These are phyloP conservation scores for Fistulinella cinereoalba DNA, from an alignment of 1,284 basidiomycete species.

Conservation along the genomic window DNA sequence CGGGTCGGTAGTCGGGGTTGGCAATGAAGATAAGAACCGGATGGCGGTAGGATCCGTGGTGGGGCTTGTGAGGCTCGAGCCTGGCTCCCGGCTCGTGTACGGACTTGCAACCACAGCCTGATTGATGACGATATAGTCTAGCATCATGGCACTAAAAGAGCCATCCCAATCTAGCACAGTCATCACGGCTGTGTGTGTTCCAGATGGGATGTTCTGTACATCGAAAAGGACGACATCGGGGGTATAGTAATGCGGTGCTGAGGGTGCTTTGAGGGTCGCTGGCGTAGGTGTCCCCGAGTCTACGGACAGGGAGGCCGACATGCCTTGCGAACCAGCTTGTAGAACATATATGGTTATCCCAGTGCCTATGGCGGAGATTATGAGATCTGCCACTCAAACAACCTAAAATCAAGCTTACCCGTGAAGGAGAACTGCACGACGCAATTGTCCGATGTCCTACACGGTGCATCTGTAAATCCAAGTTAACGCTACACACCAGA, in stretches of 20 bases:
- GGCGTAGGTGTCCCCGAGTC: constrained; percentile 20
- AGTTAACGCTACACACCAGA: too few species aligned
- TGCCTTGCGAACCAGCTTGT: constrained; percentile 26
- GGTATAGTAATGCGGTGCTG: constrained; percentile 24
- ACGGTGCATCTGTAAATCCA: constrained; percentile 21
- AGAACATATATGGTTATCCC: constrained; percentile 31
- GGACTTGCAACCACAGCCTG: constrained; percentile 16
- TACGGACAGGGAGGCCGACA: constrained; percentile 27
- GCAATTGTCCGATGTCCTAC: constrained; percentile 23
- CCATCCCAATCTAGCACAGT: constrained; percentile 29
- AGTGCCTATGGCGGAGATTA: constrained; percentile 15
- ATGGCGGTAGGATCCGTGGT: constrained; percentile 6
- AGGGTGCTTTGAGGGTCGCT: constrained; percentile 20
- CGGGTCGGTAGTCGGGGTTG: constrained; percentile 1
- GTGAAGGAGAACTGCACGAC: constrained; percentile 26
- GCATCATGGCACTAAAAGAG: constrained; percentile 28
- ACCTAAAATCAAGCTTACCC: constrained; percentile 4
- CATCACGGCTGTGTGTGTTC: constrained; percentile 23
- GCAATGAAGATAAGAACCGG: not conserved
- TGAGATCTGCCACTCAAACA: not conserved
- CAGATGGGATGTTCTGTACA: constrained; percentile 22
- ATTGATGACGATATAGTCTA: constrained; percentile 28
- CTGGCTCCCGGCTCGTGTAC: not conserved
- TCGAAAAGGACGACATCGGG: constrained; percentile 19
- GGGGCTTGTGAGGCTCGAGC: not conserved